Percentiles rank a stretch among this genome's conserved stretches.
Evolutionary conservation across 177 flowering plant genomes (phyloP).

Genomic region (Vitis hybrid): DNA sequence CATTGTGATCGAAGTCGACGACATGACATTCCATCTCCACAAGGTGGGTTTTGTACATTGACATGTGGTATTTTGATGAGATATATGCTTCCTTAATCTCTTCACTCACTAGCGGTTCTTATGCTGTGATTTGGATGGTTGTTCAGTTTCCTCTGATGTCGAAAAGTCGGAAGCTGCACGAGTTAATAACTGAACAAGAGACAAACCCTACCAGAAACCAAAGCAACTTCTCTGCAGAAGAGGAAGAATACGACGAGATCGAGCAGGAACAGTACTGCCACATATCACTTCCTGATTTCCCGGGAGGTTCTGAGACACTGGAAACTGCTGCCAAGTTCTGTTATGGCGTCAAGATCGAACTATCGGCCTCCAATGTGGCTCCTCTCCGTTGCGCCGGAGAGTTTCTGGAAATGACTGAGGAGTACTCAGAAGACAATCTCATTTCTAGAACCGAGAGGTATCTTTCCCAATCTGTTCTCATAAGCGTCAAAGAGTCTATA

Average conservation of each 20-base stretch:
- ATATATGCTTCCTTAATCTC: too few species aligned
- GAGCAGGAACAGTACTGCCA: constrained; percentile 28
- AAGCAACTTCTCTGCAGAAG: constrained; percentile 14
- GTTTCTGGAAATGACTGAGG: constrained; percentile 84
- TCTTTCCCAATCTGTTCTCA: constrained; percentile 56
- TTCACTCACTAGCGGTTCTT: background rate
- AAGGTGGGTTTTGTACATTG: constrained; percentile 37
- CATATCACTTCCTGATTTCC: constrained; percentile 63
- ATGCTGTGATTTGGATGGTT: background rate
- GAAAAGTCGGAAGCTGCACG: constrained; percentile 72
- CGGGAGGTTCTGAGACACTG: constrained; percentile 84
- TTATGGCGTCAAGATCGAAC: constrained; percentile 82
- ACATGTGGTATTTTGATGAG: background rate
- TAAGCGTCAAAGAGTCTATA: constrained; percentile 52
- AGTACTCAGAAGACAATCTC: constrained; percentile 74
- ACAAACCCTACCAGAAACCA: constrained; percentile 11
- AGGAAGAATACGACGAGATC: constrained; percentile 32
- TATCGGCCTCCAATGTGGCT: constrained; percentile 61
- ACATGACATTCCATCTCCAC: constrained; percentile 78
- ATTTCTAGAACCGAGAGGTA: constrained; percentile 73
- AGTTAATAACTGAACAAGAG: constrained; percentile 71
- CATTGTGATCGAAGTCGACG: constrained; percentile 64
- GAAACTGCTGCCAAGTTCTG: constrained; percentile 91
- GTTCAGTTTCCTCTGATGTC: constrained; percentile 89
- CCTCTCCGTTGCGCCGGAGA: constrained; percentile 93